A percentile compares a stretch with the other conserved stretches of the same genome.
These are phyloP conservation scores for Lactifluus volemus DNA, from an alignment of 768 basidiomycete species.

Conservation along the genomic window DNA sequence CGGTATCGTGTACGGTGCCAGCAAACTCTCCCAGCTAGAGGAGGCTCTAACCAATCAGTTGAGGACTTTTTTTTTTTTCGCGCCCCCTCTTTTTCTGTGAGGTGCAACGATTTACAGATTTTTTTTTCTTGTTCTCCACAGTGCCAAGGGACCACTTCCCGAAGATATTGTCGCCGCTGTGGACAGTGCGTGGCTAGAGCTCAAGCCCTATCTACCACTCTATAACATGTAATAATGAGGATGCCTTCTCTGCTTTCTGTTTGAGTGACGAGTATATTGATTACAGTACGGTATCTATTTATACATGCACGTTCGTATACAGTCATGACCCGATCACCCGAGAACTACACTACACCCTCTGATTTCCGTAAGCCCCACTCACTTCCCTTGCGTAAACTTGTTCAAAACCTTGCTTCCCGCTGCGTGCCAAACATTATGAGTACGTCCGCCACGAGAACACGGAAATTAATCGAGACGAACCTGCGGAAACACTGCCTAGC, in stretches of 20 bases:
- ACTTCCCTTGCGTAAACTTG: conserved; percentile 4
- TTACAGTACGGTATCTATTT: neutral
- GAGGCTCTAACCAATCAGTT: conserved; percentile 14
- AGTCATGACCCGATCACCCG: neutral
- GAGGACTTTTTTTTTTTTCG: neutral
- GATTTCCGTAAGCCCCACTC: neutral
- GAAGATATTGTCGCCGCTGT: conserved; percentile 30
- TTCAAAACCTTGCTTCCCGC: conserved; percentile 6
- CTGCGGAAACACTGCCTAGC: conserved; percentile 2
- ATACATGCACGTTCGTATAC: neutral
- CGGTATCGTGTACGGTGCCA: conserved; percentile 35
- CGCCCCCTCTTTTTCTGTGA: neutral
- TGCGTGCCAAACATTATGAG: neutral
- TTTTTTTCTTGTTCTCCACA: neutral
- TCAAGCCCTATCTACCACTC: conserved; percentile 18
- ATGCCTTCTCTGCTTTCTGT: neutral
- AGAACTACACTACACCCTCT: neutral
- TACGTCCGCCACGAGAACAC: neutral
- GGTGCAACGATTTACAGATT: neutral
- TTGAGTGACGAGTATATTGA: neutral
- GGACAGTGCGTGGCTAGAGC: conserved; percentile 30
- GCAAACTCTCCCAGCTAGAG: conserved; percentile 31
- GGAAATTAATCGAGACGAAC: neutral
- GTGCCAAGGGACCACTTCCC: conserved; percentile 29
- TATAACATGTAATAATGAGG: neutral